phyloP scores from a whole-genome alignment of 2,329 filamentous ascomycete genomes.

The Cladophialophora carrionii region DNA sequence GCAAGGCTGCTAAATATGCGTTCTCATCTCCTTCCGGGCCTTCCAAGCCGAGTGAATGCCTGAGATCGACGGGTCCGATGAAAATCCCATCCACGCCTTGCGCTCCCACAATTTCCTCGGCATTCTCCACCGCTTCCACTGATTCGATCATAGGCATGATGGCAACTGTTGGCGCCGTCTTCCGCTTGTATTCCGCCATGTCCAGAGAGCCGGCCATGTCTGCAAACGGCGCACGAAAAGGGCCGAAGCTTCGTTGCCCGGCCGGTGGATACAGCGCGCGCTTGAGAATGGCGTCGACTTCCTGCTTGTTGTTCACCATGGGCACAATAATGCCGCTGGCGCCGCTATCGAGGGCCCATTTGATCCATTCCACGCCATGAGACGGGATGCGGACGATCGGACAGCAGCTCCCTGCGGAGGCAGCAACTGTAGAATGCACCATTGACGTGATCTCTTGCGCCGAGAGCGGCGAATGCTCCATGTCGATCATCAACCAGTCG shows the following conservation, averaged over 20 bases:
- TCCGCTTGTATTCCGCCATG: conserved; percentile 18
- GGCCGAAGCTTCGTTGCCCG: conserved; percentile 58
- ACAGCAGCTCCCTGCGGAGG: conserved; percentile 45
- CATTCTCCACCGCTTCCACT: conserved; percentile 18
- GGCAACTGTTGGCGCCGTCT: conserved; percentile 2
- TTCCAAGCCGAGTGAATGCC: conserved; percentile 21
- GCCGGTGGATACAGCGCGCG: conserved; percentile 60
- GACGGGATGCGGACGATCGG: conserved; percentile 55
- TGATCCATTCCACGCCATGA: conserved; percentile 65
- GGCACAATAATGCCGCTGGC: conserved; percentile 63
- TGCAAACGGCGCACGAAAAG: conserved; percentile 19
- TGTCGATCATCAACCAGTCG: conserved; percentile 59
- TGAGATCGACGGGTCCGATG: conserved; percentile 23
- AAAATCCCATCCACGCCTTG: conserved; percentile 22
- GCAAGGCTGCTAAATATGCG: conserved; percentile 14
- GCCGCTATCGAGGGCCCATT: conserved; percentile 62
- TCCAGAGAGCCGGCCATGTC: background rate
- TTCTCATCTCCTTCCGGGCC: conserved; percentile 9
- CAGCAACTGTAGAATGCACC: conserved; percentile 49
- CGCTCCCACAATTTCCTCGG: conserved; percentile 16
- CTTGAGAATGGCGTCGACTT: conserved; percentile 55
- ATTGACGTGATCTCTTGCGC: conserved; percentile 41
- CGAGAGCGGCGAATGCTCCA: conserved; percentile 60
- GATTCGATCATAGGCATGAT: conserved; percentile 28
- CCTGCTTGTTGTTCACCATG: conserved; percentile 56